A percentile compares a stretch with the other conserved stretches of the same genome.
These are phyloP conservation scores for Sarocladium kiliense DNA, from an alignment of 2,329 filamentous ascomycete genomes.

Conservation along the genomic window DNA sequence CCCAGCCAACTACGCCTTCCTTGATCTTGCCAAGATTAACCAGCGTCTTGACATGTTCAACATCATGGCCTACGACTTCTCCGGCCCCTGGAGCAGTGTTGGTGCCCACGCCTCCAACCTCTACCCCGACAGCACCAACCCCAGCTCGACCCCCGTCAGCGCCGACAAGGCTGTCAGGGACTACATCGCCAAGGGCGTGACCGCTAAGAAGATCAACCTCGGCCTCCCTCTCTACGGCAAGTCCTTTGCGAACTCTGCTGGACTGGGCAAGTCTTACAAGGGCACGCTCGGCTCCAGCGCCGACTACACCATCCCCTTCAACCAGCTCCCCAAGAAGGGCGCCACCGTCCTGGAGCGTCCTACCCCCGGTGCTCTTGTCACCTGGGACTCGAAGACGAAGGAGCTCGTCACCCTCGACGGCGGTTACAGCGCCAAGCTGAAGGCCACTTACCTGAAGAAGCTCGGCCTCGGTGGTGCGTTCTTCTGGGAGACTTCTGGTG, in stretches of 20 bases:
- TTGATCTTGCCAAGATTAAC: slow-evolving; percentile 42
- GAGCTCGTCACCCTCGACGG: slow-evolving; percentile 70
- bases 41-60: slow-evolving; percentile 49
- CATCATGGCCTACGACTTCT: slow-evolving; percentile 70
- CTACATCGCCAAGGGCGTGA: slow-evolving; percentile 59
- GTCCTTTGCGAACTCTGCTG: slow-evolving; percentile 45
- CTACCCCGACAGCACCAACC: slow-evolving; percentile 47
- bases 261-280: slow-evolving; percentile 16
- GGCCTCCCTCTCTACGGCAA: slow-evolving; percentile 79
- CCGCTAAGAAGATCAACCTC: slow-evolving; percentile 61
- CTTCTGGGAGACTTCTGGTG: slow-evolving; percentile 79
- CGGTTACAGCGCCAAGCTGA: slow-evolving; percentile 49
- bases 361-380: slow-evolving; percentile 51
- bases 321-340: slow-evolving; percentile 59
- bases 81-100: slow-evolving; percentile 59
- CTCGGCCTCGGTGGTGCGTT: slow-evolving; percentile 67
- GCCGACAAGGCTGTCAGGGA: slow-evolving; percentile 57
- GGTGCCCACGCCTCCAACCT: slow-evolving; percentile 69
- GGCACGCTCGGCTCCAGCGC: background rate
- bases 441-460: slow-evolving; percentile 58
- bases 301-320: slow-evolving; percentile 39
- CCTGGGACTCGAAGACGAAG: slow-evolving; percentile 53
- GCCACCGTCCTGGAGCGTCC: slow-evolving; percentile 53
- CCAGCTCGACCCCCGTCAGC: slow-evolving; percentile 60
- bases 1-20: slow-evolving; percentile 38